phyloP scores from a whole-genome alignment of 192 early-diverging fungal species.

The Blastocladiella britannica region DNA sequence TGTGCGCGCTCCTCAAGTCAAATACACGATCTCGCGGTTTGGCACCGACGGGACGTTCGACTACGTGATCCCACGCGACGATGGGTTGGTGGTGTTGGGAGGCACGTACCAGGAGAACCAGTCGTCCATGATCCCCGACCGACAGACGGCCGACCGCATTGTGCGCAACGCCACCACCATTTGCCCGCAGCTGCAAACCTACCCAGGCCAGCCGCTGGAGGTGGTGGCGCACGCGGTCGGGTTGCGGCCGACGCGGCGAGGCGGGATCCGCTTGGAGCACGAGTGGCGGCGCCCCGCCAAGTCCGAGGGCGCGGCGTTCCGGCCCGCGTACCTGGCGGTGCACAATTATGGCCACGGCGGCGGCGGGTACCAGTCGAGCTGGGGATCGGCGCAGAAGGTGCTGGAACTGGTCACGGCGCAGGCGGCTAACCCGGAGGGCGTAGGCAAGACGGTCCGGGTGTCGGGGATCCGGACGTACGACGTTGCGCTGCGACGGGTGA shows the following conservation, averaged over 20 bases:
- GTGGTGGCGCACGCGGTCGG: conserved; percentile 19
- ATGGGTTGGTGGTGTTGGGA: conserved; percentile 55
- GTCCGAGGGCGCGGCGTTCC: conserved; percentile 5
- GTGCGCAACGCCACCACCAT: conserved; percentile 17
- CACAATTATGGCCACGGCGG: conserved; percentile 29
- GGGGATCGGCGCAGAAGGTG: conserved; percentile 1
- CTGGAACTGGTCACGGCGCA: neutral
- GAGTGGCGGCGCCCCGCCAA: conserved; percentile 8
- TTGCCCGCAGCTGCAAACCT: conserved; percentile 16
- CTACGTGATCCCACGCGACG: conserved; percentile 67
- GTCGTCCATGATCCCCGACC: conserved; percentile 10
- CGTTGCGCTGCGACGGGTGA: neutral
- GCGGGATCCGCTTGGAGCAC: conserved; percentile 19
- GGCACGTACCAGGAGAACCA: conserved; percentile 34
- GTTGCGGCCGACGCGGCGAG: conserved; percentile 19
- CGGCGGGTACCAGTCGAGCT: conserved; percentile 14
- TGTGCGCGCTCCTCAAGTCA: conserved; percentile 45
- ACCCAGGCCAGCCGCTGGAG: conserved; percentile 12
- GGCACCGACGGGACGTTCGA: conserved; percentile 18
- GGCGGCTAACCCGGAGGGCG: neutral
- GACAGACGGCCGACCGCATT: conserved; percentile 12
- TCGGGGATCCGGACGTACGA: neutral
- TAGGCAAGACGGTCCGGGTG: neutral
- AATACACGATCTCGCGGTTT: conserved; percentile 31
- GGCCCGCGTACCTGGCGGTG: conserved; percentile 13